phyloP scores from a whole-genome alignment of 1,284 basidiomycete species.

The Trametes hirsuta region DNA sequence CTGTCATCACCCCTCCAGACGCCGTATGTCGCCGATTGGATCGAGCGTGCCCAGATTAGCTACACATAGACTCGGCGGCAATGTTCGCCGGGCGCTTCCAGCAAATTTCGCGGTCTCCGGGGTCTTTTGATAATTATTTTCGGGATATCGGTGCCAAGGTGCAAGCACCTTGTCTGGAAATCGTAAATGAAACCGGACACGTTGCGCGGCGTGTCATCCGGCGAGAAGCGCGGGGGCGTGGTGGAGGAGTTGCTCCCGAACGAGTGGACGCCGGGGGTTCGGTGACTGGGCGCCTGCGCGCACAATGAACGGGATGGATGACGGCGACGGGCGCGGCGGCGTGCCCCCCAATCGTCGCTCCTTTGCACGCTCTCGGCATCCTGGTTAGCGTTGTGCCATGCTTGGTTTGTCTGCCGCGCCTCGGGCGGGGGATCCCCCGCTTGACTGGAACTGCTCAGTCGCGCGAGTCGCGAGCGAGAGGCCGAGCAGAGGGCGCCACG shows the following conservation, averaged over 20 bases:
- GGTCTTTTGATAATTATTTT: slow-evolving; percentile 4
- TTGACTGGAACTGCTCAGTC: slow-evolving; percentile 1
- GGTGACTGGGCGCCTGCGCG: not conserved
- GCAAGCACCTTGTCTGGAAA: not conserved
- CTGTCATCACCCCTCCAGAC: not conserved
- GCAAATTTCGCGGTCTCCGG: slow-evolving; percentile 13
- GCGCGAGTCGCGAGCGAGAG: not conserved
- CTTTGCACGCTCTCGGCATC: slow-evolving; percentile 4
- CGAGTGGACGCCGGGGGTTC: slow-evolving; percentile 1
- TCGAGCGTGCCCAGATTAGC: slow-evolving; percentile 23
- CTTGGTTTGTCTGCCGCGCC: not conserved
- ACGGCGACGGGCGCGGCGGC: not conserved
- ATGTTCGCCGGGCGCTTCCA: slow-evolving; percentile 5
- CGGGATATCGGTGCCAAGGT: not conserved
- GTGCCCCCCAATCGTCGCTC: slow-evolving; percentile 2
- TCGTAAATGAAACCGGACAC: slow-evolving; percentile 6
- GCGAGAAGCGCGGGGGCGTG: slow-evolving; percentile 25
- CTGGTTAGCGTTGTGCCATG: slow-evolving; percentile 1
- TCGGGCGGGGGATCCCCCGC: not conserved
- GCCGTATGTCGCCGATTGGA: slow-evolving; percentile 25
- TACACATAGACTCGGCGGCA: slow-evolving; percentile 20
- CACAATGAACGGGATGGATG: not conserved
- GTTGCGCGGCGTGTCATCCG: slow-evolving; percentile 20
- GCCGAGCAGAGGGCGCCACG: not conserved
- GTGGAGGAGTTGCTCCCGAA: slow-evolving; percentile 13